Evolutionary conservation across 352 stramenopile species (phyloP).

Genomic region (Peronospora destructor): DNA sequence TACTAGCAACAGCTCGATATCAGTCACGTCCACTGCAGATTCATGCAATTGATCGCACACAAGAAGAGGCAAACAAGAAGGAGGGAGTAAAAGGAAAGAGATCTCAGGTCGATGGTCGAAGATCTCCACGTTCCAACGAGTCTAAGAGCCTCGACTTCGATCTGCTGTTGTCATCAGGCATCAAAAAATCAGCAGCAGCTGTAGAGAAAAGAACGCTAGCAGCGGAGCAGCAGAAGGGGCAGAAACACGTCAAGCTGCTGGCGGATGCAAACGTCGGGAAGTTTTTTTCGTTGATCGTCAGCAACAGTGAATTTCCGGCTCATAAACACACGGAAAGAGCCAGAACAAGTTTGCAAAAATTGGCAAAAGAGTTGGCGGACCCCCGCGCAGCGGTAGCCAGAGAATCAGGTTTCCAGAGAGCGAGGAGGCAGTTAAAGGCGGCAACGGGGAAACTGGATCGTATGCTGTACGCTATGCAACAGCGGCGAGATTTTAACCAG

Average conservation of each 20-base stretch:
- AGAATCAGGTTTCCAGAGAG: conserved; percentile 32
- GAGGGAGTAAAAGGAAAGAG: background rate
- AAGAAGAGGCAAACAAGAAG: conserved; percentile 1
- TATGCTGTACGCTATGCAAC: conserved; percentile 30
- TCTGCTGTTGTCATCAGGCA: conserved; percentile 5
- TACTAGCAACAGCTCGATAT: conserved; percentile 13
- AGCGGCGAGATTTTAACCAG: conserved; percentile 30
- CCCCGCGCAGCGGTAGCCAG: conserved; percentile 8
- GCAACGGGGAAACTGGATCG: conserved; percentile 45
- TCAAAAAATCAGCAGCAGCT: background rate
- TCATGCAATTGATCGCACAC: conserved; percentile 8
- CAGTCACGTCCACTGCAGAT: conserved; percentile 17
- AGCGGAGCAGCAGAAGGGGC: background rate
- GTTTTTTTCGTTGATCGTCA: conserved; percentile 15
- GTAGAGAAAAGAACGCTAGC: background rate
- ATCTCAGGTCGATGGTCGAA: background rate
- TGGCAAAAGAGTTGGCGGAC: conserved; percentile 21
- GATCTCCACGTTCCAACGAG: background rate
- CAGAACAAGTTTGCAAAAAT: conserved; percentile 17
- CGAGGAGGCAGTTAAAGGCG: conserved; percentile 41
- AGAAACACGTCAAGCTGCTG: conserved; percentile 3
- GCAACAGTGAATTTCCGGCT: background rate
- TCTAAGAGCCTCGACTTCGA: conserved; percentile 8
- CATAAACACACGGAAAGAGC: conserved; percentile 11
- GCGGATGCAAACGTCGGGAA: conserved; percentile 1